Base-by-base conservation (phyloP, 768 basidiomycete genomes). In the Daedalea quercina region DNA sequence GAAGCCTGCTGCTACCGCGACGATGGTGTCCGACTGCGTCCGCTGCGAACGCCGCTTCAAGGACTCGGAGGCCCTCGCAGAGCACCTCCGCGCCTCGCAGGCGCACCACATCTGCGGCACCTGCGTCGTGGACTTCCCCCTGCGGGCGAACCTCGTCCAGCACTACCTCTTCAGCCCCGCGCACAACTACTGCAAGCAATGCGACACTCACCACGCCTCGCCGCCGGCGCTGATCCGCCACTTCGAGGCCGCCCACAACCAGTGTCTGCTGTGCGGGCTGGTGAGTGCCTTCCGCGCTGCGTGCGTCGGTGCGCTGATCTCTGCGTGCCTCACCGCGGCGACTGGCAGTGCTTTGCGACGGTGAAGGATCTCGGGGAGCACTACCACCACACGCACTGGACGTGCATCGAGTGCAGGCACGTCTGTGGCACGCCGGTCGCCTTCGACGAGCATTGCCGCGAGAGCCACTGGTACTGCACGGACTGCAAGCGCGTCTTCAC, bases 401-500 rank as follows among this genome's bases (percentile, higher is more conserved):
- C 19, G 15, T 40, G 37, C 37, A 15, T 40, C 37, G 37, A 40
- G 37, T 40, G 37, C 37, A 6, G 37, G 37, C 37, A 17, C 7
- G 37, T 40, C 37, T 40, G 37, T 15, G 15, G 19, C 15, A 7
- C 15, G 15, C 19, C 37, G 8, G 37, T 3, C 13, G 37, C 15
- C 8, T 19, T 40, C 37, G 37, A 40, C 37, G 73, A 80, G 22
- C 67, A 66, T 46, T 43, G 59, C 4, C 26, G 51, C 0, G 44
- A 60, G 20, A 34, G 40, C 13, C 67, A 67, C 42, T 46, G 47
- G 44, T 82, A 78, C 57, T 83, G 85, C 58, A 55, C 33, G 2
- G 28, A 59, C 0, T 84, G 81, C 66, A 59, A 65, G 19, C 71
- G 70, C 2, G 51, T 61, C 22, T 87, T 85, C 67, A 54, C 51